Percentiles rank a stretch among this genome's conserved stretches.
These are phyloP conservation scores for Ophiostoma sp. DNA, from an alignment of 2,329 filamentous ascomycete genomes.

Conservation along the genomic window DNA sequence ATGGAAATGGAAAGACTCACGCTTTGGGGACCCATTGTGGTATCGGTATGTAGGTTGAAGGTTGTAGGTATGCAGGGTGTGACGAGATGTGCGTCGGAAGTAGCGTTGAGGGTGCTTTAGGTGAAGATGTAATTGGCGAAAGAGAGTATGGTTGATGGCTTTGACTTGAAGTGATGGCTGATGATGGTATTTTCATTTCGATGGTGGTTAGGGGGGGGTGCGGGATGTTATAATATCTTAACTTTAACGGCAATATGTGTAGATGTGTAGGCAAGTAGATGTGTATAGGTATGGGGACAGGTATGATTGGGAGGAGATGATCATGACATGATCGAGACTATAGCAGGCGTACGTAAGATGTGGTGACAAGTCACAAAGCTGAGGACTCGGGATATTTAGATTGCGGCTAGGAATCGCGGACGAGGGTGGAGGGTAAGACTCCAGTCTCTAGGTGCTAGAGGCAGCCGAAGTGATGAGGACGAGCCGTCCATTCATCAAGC, in stretches of 20 bases:
- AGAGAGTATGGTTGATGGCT: background rate
- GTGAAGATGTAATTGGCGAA: background rate
- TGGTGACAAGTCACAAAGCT: background rate
- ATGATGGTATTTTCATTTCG: conserved; percentile 7
- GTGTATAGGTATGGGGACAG: background rate
- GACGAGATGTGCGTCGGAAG: background rate
- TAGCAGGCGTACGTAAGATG: background rate
- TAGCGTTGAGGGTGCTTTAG: background rate
- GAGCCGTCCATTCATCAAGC: background rate
- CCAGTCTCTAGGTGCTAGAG: background rate
- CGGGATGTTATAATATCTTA: conserved; percentile 6
- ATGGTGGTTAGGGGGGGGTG: background rate
- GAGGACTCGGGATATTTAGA: background rate
- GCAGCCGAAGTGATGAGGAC: conserved; percentile 12
- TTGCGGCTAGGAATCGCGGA: background rate
- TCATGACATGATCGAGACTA: background rate
- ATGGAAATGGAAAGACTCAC: background rate
- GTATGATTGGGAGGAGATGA: background rate
- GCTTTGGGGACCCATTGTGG: conserved; percentile 19
- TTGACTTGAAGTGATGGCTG: background rate
- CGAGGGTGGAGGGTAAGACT: background rate
- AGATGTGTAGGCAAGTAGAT: background rate
- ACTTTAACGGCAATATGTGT: background rate
- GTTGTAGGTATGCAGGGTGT: background rate
- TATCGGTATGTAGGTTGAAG: background rate